Evolutionary conservation across 495 filamentous ascomycete species (phyloP), one percentile per base, ranked within the genome.

Genomic region (Pseudoneurospora amorphoporcata): DNA sequence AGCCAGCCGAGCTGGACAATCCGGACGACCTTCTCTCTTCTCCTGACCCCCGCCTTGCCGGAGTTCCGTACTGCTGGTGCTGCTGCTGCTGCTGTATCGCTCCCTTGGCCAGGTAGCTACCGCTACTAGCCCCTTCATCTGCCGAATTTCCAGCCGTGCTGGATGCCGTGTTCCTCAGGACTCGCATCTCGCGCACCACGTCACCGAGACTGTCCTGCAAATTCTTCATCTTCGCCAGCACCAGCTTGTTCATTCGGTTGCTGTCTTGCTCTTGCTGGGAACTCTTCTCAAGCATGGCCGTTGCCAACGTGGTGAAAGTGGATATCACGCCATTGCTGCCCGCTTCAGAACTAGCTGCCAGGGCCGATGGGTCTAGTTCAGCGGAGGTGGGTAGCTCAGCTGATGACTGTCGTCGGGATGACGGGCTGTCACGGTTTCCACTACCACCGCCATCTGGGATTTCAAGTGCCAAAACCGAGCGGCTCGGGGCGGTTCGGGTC

Each of bases 191-290:
- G 71, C 89, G 92, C 71, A 95, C 86, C 35, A 97, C 88, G 71
- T 96, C 92, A 1, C 90, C 87, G 77, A 98, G 92, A 39, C 90
- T 86, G 79, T 94, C 92, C 79, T 98, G 94, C 8, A 98, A 87
- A 39, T 91, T 91, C 74, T 94, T 94, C 91, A 98, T 97, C 70
- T 93, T 86, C 7, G 93, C 92, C n/a, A 97, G 83, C 80, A 97
- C 91, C n/a, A 97, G 82, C 68, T 92, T 88, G 74, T 89, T 90
- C 81, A 97, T 90, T 79, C 86, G 83, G 72, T 85, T 85, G 74
- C 90, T 88, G 75, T 92, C 89, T 10, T 87, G 88, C 32, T 84
- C 83, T 39, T 80, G 81, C 69, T 84, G 83, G 5, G 68, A 68
- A 16, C 69, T 74, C 45, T 75, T 75, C 38, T 73, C 75, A 7